Conservation (phyloP, 176 grass and related monocot species). For the Hsuehochloa calcarea region DNA sequence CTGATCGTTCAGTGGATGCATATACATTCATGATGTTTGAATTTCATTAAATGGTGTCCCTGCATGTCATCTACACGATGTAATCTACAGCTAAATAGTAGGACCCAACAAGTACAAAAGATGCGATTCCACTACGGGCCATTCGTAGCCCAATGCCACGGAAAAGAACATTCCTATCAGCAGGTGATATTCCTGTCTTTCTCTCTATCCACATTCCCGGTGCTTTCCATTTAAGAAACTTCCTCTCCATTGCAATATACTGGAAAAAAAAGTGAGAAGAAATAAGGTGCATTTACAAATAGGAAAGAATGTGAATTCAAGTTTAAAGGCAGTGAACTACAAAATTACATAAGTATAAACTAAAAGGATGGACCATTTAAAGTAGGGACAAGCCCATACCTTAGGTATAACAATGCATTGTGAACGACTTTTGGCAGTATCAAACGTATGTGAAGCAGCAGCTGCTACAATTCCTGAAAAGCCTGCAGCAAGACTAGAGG, state of each 20-base stretch:
- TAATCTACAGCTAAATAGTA: conserved; percentile 69
- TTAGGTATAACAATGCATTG: conserved; percentile 79
- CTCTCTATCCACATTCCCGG: conserved; percentile 84
- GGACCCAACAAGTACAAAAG: conserved; percentile 65
- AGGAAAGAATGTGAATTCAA: background rate
- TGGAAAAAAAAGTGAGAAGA: conserved; percentile 30
- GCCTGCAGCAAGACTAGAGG: conserved; percentile 76
- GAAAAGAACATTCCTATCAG: conserved; percentile 70
- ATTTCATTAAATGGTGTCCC: background rate
- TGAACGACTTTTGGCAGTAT: conserved; percentile 90
- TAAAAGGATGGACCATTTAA: conserved; percentile 7
- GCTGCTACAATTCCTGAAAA: conserved; percentile 73
- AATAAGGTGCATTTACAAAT: conserved; percentile 22
- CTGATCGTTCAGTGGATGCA: conserved; percentile 5
- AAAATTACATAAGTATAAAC: background rate
- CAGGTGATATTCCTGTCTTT: conserved; percentile 65
- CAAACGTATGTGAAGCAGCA: conserved; percentile 85
- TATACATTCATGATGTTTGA: background rate
- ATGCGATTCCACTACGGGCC: conserved; percentile 65
- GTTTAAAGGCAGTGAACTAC: background rate
- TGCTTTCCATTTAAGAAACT: conserved; percentile 69
- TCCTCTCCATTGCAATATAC: conserved; percentile 87
- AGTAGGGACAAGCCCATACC: conserved; percentile 38
- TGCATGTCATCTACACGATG: conserved; percentile 43
- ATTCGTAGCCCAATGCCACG: conserved; percentile 64